phyloP scores from a whole-genome alignment of 2,329 filamentous ascomycete species.

The Hymenoscyphus repandus region DNA sequence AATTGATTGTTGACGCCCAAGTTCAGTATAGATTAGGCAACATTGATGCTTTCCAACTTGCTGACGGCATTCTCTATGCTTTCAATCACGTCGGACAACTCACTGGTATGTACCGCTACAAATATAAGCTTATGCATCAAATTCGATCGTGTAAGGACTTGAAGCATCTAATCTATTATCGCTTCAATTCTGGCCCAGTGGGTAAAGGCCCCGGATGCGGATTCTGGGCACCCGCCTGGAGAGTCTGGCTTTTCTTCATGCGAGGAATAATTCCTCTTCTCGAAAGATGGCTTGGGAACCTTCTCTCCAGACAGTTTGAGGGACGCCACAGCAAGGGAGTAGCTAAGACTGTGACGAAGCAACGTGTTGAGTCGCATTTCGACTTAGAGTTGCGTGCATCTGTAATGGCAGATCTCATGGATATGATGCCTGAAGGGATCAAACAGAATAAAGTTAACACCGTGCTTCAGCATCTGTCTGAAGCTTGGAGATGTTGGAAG shows the following conservation, averaged over 20 bases:
- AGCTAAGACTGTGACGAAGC: slow-evolving; percentile 97
- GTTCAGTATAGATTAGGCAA: slow-evolving; percentile 97
- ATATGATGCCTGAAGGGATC: slow-evolving; percentile 99
- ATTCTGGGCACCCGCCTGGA: slow-evolving; percentile 98
- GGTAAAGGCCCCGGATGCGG: slow-evolving; percentile 97
- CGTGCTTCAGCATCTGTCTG: slow-evolving; percentile 91
- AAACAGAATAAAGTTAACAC: slow-evolving; percentile 99
- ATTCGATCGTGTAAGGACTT: slow-evolving; percentile 98
- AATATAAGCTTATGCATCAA: slow-evolving; percentile 99
- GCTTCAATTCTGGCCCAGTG: slow-evolving; percentile 94
- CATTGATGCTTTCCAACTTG: slow-evolving; percentile 97
- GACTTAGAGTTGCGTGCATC: slow-evolving; percentile 95
- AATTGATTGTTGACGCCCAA: slow-evolving; percentile 96
- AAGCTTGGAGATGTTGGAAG: slow-evolving; percentile 99
- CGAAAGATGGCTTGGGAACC: slow-evolving; percentile 94
- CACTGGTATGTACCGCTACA: slow-evolving; percentile 99
- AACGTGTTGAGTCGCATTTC: slow-evolving; percentile 97
- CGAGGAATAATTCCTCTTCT: slow-evolving; percentile 94
- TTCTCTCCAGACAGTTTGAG: slow-evolving; percentile 95
- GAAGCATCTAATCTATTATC: slow-evolving; percentile 98
- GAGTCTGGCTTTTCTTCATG: slow-evolving; percentile 99
- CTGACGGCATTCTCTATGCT: slow-evolving; percentile 97
- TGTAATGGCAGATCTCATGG: slow-evolving; percentile 98
- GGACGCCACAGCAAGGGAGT: slow-evolving; percentile 98
- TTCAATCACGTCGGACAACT: slow-evolving; percentile 99